Evolutionary conservation across 352 stramenopile genomes (phyloP).

Genomic region (Pythium rhizo-oryzae): DNA sequence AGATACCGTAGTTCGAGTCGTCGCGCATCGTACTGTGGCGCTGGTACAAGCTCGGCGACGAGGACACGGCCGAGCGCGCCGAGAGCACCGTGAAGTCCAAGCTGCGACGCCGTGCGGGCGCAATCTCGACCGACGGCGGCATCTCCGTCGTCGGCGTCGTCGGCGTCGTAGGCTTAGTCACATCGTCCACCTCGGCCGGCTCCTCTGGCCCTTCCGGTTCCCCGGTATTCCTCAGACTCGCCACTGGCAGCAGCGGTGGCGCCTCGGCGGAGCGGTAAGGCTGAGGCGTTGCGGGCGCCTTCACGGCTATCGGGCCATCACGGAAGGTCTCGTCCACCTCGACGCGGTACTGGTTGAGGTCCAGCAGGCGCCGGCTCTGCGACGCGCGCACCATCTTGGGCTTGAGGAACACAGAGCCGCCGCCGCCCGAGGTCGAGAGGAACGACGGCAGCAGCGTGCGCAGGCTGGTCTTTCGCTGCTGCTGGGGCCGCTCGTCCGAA

Average conservation of each 20-base stretch:
- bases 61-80: conserved; percentile 11
- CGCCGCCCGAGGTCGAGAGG: background rate
- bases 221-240: too few species aligned
- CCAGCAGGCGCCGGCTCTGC: conserved; percentile 11
- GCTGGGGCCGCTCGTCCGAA: background rate
- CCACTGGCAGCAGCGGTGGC: background rate
- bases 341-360: conserved; percentile 21
- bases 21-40: background rate
- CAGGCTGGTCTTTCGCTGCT: background rate
- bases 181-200: background rate
- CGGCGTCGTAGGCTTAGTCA: too few species aligned
- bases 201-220: background rate
- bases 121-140: background rate
- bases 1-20: conserved; percentile 14
- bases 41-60: conserved; percentile 12
- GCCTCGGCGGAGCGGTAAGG: background rate
- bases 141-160: background rate
- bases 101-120: background rate
- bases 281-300: background rate
- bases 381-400: conserved; percentile 14
- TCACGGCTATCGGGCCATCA: background rate
- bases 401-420: conserved; percentile 19
- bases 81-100: background rate
- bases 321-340: conserved; percentile 9
- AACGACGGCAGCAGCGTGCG: conserved; percentile 3